Percentiles rank a stretch among this genome's conserved stretches.
These are phyloP conservation scores for Holtermannia corniformis DNA, from an alignment of 768 basidiomycete genomes.

Conservation along the genomic window DNA sequence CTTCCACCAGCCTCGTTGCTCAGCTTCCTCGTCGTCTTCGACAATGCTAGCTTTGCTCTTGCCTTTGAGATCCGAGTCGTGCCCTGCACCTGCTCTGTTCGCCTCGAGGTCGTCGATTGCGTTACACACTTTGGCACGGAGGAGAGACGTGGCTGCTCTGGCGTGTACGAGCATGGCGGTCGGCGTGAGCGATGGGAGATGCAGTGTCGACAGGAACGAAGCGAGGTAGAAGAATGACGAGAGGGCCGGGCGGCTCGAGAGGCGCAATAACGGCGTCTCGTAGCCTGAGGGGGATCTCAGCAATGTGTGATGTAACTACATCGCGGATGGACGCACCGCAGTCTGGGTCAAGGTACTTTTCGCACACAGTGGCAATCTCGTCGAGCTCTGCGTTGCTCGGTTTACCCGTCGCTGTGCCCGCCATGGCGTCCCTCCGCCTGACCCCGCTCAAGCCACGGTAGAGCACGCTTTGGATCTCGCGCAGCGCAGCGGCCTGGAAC, in stretches of 20 bases:
- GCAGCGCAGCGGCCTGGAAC: neutral
- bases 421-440: too few species aligned
- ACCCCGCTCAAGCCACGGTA: slow-evolving; percentile 1
- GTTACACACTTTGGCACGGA: too few species aligned
- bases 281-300: too few species aligned
- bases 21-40: neutral
- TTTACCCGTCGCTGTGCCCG: slow-evolving; percentile 1
- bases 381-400: neutral
- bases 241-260: slow-evolving; percentile 3
- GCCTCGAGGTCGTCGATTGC: too few species aligned
- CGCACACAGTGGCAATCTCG: neutral
- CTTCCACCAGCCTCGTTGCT: slow-evolving; percentile 7
- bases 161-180: neutral
- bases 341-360: slow-evolving; percentile 7
- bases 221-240: slow-evolving; percentile 3
- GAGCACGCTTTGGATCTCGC: slow-evolving; percentile 9
- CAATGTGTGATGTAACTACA: neutral
- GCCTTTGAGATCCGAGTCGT: too few species aligned
- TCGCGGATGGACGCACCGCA: slow-evolving; percentile 6
- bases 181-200: slow-evolving; percentile 7
- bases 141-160: too few species aligned
- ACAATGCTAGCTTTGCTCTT: neutral
- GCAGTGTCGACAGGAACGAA: neutral
- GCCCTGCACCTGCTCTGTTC: too few species aligned
- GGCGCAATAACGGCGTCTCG: slow-evolving; percentile 9